Percentiles rank a stretch among this genome's conserved stretches.
Evolutionary conservation across 192 early-diverging fungal genomes (phyloP).

Genomic region (Coemansia sp.): DNA sequence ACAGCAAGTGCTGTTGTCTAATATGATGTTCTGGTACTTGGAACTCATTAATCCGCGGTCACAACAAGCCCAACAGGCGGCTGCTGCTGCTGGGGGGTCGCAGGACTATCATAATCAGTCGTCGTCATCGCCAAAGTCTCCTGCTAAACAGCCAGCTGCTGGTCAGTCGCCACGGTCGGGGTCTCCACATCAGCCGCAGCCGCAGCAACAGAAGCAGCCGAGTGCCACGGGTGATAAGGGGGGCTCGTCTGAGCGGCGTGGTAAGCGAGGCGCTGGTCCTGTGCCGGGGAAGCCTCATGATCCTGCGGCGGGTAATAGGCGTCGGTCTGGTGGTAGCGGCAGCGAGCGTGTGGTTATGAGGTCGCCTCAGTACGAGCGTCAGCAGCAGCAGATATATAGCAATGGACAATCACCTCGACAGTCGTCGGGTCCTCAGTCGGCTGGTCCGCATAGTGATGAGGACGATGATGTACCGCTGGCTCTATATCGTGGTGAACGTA

Average conservation of each 20-base stretch:
- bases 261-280: slow-evolving; percentile 16
- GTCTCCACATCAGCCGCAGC: slow-evolving; percentile 16
- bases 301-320: slow-evolving; percentile 18
- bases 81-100: slow-evolving; percentile 15
- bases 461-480: slow-evolving; percentile 68
- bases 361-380: slow-evolving; percentile 56
- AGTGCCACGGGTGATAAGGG: neutral
- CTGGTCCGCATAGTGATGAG: slow-evolving; percentile 55
- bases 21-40: slow-evolving; percentile 85
- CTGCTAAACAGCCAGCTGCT: neutral
- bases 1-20: slow-evolving; percentile 76
- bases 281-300: slow-evolving; percentile 20
- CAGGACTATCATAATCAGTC: slow-evolving; percentile 14
- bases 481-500: slow-evolving; percentile 59
- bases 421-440: slow-evolving; percentile 17
- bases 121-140: slow-evolving; percentile 5
- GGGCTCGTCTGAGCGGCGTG: slow-evolving; percentile 13
- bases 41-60: slow-evolving; percentile 65
- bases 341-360: slow-evolving; percentile 50
- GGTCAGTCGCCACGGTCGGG: neutral
- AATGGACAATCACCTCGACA: slow-evolving; percentile 12
- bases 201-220: slow-evolving; percentile 13
- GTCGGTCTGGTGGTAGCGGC: slow-evolving; percentile 29
- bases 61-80: slow-evolving; percentile 37
- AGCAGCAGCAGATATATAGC: slow-evolving; percentile 59